phyloP scores from a whole-genome alignment of 352 stramenopile species.

The Blastocystis sp. region DNA sequence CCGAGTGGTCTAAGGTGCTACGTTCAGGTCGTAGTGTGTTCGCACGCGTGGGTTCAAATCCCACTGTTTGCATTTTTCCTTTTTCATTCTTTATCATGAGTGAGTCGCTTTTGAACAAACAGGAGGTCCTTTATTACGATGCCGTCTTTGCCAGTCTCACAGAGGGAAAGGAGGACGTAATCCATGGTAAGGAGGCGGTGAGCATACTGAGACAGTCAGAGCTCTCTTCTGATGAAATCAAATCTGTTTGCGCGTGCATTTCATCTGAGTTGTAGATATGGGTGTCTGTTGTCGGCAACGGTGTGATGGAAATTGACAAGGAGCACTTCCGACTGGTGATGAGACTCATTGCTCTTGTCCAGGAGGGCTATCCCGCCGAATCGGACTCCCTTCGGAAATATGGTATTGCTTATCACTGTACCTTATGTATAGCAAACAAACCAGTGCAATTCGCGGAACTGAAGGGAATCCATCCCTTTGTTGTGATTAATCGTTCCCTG shows the following conservation, averaged over 20 bases:
- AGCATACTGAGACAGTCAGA: slow-evolving; percentile 6
- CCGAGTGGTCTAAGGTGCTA: slow-evolving; percentile 61
- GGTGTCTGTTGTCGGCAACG: background rate
- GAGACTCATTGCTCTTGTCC: slow-evolving; percentile 22
- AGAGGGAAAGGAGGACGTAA: background rate
- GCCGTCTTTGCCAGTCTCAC: slow-evolving; percentile 26
- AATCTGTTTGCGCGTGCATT: background rate
- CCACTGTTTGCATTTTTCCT: background rate
- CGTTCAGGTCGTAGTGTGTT: slow-evolving; percentile 64
- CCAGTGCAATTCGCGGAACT: slow-evolving; percentile 27
- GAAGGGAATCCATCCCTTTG: slow-evolving; percentile 24
- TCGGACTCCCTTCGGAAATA: background rate
- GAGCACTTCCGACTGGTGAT: slow-evolving; percentile 29
- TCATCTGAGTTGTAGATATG: slow-evolving; percentile 23
- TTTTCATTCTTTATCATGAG: background rate
- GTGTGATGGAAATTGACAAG: slow-evolving; percentile 13
- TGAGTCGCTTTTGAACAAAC: background rate
- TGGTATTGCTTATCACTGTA: background rate
- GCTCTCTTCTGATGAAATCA: slow-evolving; percentile 18
- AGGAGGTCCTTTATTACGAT: slow-evolving; percentile 66
- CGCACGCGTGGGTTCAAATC: slow-evolving; percentile 54
- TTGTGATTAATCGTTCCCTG: slow-evolving; percentile 32
- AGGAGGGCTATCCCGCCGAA: slow-evolving; percentile 38
- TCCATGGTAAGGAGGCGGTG: slow-evolving; percentile 22
- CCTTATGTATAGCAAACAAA: background rate